Base-by-base conservation (phyloP, 495 filamentous ascomycete genomes). In the Aspergillus sparsus region DNA sequence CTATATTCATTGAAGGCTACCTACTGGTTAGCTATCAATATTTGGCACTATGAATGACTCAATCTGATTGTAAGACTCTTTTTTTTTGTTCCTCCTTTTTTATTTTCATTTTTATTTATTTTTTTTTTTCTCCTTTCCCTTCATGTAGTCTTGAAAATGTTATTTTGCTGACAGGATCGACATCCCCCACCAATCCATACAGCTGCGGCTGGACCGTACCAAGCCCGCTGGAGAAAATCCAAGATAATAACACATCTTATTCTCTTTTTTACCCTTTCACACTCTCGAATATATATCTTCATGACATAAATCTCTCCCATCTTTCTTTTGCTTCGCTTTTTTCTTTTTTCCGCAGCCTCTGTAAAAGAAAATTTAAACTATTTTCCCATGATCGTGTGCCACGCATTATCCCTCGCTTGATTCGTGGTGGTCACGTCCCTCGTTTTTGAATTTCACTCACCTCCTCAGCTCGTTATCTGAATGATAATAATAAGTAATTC, bases 361-460 rank as follows among this genome's bases (percentile, higher is more conserved):
- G 3, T 8, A 47, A 10, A 16, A 15, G n/a, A 5, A 21, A 18
- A 21, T 21, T 18, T 21, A 10, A 21, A 16, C 2, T 47, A 16
- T 3, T 47, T 47, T 3, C 9, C 27, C 16, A 47, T 46, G 42
- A 15, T 46, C 42, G 42, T 16, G 42, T 46, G 42, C 44, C 16
- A 47, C 44, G 44, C 44, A 47, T 47, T 47, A 16, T 47, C 44
- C 16, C 44, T 47, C 44, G 44, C 44, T 47, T 47, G 44, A 47
- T 47, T 47, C 44, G 44, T 47, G 44, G 44, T 21, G 44, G 44
- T 47, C 15, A 18, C 44, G 44, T 21, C 44, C n/a, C 27, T 47
- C 16, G 16, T 21, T 21, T 21, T 41, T 41, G 9, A 10, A 9
- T 41, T 13, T 13, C 37, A 10, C 15, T n/a, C 5, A 6, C 6